Percentiles rank a stretch among this genome's conserved stretches.
These are phyloP conservation scores for Acanthamoeba culbertsoni DNA, from an alignment of 208 protist genomes.

Conservation along the genomic window DNA sequence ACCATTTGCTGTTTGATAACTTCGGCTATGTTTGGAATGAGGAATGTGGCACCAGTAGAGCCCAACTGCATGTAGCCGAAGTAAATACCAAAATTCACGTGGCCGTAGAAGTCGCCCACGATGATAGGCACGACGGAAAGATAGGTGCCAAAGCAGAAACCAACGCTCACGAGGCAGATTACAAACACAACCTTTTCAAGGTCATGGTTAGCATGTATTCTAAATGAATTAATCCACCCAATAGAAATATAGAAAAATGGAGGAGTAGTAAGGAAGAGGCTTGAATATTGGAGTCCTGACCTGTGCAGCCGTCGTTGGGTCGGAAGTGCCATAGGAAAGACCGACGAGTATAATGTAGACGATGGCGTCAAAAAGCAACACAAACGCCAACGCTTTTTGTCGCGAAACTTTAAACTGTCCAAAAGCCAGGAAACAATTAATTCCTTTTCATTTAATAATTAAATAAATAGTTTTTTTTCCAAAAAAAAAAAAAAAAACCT, in stretches of 20 bases:
- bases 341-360: neutral
- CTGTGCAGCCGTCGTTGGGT: neutral
- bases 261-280: too few species aligned
- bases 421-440: too few species aligned
- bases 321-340: neutral
- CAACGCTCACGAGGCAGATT: neutral
- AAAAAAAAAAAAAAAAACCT: neutral
- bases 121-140: neutral
- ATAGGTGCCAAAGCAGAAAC: conserved; percentile 10
- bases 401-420: neutral
- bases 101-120: neutral
- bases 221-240: too few species aligned
- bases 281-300: neutral
- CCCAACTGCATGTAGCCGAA: conserved; percentile 19
- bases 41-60: neutral
- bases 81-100: neutral
- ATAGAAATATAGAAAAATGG: too few species aligned
- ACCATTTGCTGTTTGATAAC: neutral
- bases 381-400: neutral
- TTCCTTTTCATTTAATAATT: too few species aligned
- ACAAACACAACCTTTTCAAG: neutral
- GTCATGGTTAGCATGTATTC: neutral
- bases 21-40: neutral
- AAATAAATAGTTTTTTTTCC: too few species aligned
- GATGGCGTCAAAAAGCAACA: neutral